These are phyloP conservation scores for Eragrostis curvula DNA, from an alignment of 176 grass and related monocot species.

Conservation along the genomic window DNA sequence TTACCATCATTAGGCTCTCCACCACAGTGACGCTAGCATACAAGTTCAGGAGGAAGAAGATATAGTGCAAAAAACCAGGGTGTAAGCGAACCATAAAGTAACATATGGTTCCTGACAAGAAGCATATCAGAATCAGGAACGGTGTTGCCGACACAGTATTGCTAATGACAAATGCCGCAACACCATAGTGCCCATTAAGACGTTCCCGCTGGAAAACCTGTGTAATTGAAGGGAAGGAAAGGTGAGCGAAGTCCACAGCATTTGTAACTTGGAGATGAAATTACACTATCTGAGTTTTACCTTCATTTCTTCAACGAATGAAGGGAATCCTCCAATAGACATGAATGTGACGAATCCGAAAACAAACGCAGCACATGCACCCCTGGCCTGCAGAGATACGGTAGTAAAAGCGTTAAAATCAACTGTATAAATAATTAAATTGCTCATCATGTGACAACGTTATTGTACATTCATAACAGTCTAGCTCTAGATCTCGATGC, in stretches of 20 bases:
- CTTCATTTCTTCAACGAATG: slow-evolving; percentile 99
- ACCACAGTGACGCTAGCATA: slow-evolving; percentile 93
- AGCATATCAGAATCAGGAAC: slow-evolving; percentile 87
- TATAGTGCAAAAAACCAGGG: slow-evolving; percentile 81
- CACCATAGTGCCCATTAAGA: slow-evolving; percentile 94
- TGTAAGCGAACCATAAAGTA: slow-evolving; percentile 96
- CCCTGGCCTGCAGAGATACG: slow-evolving; percentile 65
- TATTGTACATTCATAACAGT: background rate
- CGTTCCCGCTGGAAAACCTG: slow-evolving; percentile 98
- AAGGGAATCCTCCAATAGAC: slow-evolving; percentile 99
- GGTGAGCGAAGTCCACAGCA: slow-evolving; percentile 27
- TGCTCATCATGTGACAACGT: slow-evolving; percentile 5
- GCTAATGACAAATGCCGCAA: slow-evolving; percentile 85
- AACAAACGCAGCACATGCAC: slow-evolving; percentile 80
- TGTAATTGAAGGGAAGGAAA: slow-evolving; percentile 1
- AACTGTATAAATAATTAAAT: background rate
- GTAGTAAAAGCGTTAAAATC: slow-evolving; percentile 24
- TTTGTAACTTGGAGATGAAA: slow-evolving; percentile 17
- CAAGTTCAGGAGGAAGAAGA: slow-evolving; percentile 87
- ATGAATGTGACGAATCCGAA: slow-evolving; percentile 99
- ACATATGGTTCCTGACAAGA: slow-evolving; percentile 87
- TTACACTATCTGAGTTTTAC: slow-evolving; percentile 34
- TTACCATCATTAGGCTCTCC: slow-evolving; percentile 99
- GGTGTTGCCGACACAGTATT: slow-evolving; percentile 92
- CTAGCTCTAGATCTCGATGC: background rate